Base-by-base conservation (phyloP, 495 filamentous ascomycete genomes). In the Staphylotrichum longicolle region DNA sequence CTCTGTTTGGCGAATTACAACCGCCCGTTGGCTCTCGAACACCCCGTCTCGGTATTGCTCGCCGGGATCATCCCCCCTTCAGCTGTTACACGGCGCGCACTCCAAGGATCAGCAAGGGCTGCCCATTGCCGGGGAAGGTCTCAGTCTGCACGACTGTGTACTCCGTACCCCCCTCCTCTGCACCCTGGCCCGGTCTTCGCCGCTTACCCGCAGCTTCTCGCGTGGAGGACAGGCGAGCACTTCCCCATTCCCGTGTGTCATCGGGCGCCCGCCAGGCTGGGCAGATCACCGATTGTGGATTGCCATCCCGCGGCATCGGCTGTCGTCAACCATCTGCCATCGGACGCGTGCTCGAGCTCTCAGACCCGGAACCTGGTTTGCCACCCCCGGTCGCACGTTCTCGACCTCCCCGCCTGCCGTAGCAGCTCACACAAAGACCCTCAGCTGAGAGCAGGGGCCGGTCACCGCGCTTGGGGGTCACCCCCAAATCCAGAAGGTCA, bases 171-270 rank as follows among this genome's bases (percentile, higher is more conserved):
- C 14, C 39, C 37, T n/a, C 15, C 39, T 37, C 52, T 57, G 54
- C 53, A 27, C 60, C 60, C 46, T 50, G 57, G 32, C 44, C 48
- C 60, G 56, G 66, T 63, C 66, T 63, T 54, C 55, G 52, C 66
- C 66, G 60, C 61, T 20, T 63, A 41, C 47, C 40, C 30, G 52
- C 55, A 45, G 47, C 44, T 15, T 4, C 37, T 44, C 56, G 40
- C 55, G 34, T 42, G 52, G 47, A 54, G 55, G 45, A 48, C 37
- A 20, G 44, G 32, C n/a, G 55, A 48, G 42, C 30, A n/a, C 54
- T 39, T 46, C 39, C 54, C 40, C 59, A 48, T 68, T 66, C 45
- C 57, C 56, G 53, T 70, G 65, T 70, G 68, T 68, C 68, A 70
- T 66, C 51, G 61, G 54, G 20, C 34, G 58, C 63, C 65, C 63